Evolutionary conservation across 129 eudicot genomes (phyloP).

Genomic region (Centaurea solstitialis): DNA sequence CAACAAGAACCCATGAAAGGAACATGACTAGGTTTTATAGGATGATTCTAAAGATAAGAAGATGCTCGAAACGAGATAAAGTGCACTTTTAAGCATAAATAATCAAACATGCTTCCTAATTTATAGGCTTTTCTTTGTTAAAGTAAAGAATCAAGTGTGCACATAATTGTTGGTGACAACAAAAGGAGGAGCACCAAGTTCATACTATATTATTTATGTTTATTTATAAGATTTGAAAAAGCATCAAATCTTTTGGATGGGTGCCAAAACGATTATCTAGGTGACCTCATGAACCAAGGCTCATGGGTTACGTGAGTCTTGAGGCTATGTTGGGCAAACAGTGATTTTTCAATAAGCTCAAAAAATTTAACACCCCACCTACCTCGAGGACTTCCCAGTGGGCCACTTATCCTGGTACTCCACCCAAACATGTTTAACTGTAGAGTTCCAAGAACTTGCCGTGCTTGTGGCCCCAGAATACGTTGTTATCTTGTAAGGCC

Average conservation of each 20-base stretch:
- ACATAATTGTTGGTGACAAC: constrained; percentile 29
- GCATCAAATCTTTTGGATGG: constrained; percentile 24
- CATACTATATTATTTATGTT: constrained; percentile 18
- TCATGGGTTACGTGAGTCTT: neutral
- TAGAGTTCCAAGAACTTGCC: too few species aligned
- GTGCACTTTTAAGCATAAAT: constrained; percentile 9
- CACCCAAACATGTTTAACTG: too few species aligned
- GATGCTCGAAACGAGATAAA: constrained; percentile 13
- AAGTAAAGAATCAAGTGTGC: constrained; percentile 28
- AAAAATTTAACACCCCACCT: too few species aligned
- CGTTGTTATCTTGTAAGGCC: too few species aligned
- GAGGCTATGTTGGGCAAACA: too few species aligned
- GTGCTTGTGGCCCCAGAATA: too few species aligned
- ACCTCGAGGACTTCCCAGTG: too few species aligned
- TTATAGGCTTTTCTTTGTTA: constrained; percentile 28
- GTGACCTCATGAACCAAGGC: constrained; percentile 11
- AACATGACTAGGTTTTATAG: constrained; percentile 18
- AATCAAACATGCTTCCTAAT: constrained; percentile 16
- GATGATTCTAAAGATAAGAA: constrained; percentile 19
- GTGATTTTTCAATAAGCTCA: neutral
- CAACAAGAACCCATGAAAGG: constrained; percentile 29
- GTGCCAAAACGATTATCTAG: constrained; percentile 7
- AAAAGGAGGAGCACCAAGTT: constrained; percentile 31
- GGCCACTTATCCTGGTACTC: too few species aligned
- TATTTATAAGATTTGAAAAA: constrained; percentile 18